These are phyloP conservation scores for Pythium utonaiense DNA, from an alignment of 352 stramenopile genomes.

Conservation along the genomic window DNA sequence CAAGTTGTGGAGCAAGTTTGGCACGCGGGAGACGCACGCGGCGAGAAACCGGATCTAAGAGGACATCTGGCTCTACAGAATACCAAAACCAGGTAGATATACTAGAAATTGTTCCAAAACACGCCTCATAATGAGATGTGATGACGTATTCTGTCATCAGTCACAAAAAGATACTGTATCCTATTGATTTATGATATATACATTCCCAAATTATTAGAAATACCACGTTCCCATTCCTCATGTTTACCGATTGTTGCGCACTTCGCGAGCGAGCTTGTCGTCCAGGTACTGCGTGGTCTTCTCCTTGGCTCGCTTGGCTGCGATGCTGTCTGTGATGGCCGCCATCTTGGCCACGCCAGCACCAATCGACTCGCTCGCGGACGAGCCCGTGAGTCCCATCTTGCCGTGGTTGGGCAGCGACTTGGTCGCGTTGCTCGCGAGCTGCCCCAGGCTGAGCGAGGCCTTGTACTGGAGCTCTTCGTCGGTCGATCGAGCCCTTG, in stretches of 20 bases:
- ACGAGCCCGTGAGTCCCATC: constrained; percentile 23
- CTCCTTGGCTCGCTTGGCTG: constrained; percentile 58
- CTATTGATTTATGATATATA: not conserved
- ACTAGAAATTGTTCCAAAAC: not conserved
- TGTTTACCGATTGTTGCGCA: not conserved
- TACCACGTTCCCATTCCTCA: not conserved
- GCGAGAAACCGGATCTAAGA: not conserved
- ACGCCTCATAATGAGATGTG: not conserved
- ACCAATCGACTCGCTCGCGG: constrained; percentile 51
- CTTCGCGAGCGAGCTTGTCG: constrained; percentile 60
- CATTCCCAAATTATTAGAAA: not conserved
- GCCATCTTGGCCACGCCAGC: constrained; percentile 75
- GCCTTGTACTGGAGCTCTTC: constrained; percentile 96
- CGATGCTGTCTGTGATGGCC: constrained; percentile 65
- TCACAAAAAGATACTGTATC: not conserved
- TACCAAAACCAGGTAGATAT: not conserved
- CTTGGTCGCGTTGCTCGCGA: constrained; percentile 89
- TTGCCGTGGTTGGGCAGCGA: constrained; percentile 67
- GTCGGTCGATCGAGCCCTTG: constrained; percentile 86
- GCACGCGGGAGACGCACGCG: constrained; percentile 1
- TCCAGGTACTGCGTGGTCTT: constrained; percentile 80
- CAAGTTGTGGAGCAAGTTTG: not conserved
- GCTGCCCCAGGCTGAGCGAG: constrained; percentile 88
- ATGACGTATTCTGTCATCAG: not conserved
- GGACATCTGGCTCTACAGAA: not conserved